phyloP scores from a whole-genome alignment of 805 yeast genomes.

The Aciculoconidium aculeatum region DNA sequence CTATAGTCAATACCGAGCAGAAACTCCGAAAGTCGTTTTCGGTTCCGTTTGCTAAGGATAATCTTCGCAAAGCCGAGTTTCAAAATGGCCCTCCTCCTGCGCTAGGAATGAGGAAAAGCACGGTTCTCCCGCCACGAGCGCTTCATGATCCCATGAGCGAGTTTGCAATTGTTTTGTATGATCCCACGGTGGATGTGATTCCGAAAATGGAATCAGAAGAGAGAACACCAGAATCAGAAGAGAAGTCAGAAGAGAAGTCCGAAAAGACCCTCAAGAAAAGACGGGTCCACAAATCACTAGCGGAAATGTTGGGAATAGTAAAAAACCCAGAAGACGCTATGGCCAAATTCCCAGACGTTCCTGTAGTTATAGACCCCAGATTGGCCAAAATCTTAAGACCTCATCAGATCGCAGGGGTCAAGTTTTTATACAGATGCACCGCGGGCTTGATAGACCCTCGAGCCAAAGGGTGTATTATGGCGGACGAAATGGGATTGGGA shows the following conservation, averaged over 20 bases:
- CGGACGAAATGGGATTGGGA: conserved; percentile 95
- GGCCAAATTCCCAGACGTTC: conserved; percentile 71
- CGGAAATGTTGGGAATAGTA: conserved; percentile 73
- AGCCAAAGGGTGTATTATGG: conserved; percentile 96
- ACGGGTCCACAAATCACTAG: conserved; percentile 58
- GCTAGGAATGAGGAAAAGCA: conserved; percentile 71
- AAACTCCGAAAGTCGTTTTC: conserved; percentile 44
- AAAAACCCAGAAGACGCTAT: conserved; percentile 43
- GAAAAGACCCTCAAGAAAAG: conserved; percentile 24
- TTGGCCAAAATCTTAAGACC: conserved; percentile 83
- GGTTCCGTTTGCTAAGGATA: conserved; percentile 50
- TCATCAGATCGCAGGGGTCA: conserved; percentile 94
- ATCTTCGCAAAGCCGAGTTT: conserved; percentile 27
- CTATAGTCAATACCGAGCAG: conserved; percentile 25
- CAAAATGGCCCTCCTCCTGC: conserved; percentile 62
- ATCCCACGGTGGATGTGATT: conserved; percentile 79
- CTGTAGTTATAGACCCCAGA: conserved; percentile 92
- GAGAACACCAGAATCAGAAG: conserved; percentile 9
- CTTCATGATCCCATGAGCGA: conserved; percentile 94
- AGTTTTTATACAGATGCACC: conserved; percentile 84
- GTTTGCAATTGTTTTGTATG: conserved; percentile 89
- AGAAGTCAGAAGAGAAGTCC: conserved; percentile 10
- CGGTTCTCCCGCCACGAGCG: conserved; percentile 76
- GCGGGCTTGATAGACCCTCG: conserved; percentile 77
- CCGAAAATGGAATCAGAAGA: conserved; percentile 21